Percentiles rank a stretch among this genome's conserved stretches.
These are phyloP conservation scores for Achlya hypogyna DNA, from an alignment of 352 stramenopile genomes.

Conservation along the genomic window DNA sequence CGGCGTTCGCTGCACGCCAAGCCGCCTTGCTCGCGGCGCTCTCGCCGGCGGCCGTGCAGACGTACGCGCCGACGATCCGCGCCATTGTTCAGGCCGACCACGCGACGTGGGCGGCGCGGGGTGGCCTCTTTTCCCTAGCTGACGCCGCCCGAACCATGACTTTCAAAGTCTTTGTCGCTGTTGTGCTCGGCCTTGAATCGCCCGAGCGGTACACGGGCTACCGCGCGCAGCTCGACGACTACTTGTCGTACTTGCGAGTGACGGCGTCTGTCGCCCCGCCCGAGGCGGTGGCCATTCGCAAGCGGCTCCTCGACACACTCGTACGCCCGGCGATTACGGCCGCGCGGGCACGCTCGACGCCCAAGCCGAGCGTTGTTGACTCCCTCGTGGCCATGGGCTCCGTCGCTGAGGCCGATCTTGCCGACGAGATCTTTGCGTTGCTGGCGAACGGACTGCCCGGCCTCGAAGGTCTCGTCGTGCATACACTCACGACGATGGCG, in stretches of 20 bases:
- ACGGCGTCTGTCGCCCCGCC: background rate
- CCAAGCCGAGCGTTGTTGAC: slow-evolving; percentile 2
- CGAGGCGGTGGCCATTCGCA: background rate
- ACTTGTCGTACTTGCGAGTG: background rate
- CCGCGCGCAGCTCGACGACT: background rate
- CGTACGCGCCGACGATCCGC: background rate
- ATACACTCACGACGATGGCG: slow-evolving; percentile 7
- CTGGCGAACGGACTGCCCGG: background rate
- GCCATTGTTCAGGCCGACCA: slow-evolving; percentile 3
- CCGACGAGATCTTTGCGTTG: background rate
- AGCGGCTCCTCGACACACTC: background rate
- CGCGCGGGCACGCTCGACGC: background rate
- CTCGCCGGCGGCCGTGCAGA: background rate
- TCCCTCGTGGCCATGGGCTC: background rate
- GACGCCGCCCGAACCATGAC: background rate
- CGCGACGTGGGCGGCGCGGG: background rate
- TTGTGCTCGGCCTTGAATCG: background rate
- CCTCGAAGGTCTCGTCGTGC: slow-evolving; percentile 9
- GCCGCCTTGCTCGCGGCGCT: slow-evolving; percentile 2
- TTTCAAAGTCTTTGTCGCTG: slow-evolving; percentile 2
- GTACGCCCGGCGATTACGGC: background rate
- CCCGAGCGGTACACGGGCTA: background rate
- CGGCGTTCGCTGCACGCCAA: background rate
- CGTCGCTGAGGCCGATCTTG: background rate
- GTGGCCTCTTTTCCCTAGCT: background rate